Evolutionary conservation across 176 grass and related monocot genomes (phyloP), one percentile per base, ranked within the genome.

Genomic region (Rhipidocladum racemiflorum): DNA sequence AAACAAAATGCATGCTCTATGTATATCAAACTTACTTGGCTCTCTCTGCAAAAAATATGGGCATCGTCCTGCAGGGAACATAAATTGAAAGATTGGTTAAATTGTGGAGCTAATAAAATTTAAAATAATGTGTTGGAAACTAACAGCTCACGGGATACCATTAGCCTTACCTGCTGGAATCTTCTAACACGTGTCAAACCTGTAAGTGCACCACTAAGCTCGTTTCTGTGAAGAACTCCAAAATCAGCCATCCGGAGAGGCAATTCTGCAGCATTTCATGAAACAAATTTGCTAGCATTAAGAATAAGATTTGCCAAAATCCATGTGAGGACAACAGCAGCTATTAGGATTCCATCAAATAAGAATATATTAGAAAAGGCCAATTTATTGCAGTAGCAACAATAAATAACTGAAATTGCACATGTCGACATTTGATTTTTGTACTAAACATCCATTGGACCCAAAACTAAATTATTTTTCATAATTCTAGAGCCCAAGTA

Each of bases 141-240:
- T 29, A 82, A 72, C 23, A 43, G 72, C n/a, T 61, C 23, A 68
- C 12, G 35, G 61, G 40, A 67, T 44, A 84, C 28, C 49, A 87
- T 56, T 68, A 18, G 35, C 44, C 51, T 91, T 93, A 95, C 96
- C 85, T 99, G 96, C 71, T 99, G 93, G 76, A 99, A 99, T 88
- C 96, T 95, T 91, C 96, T 93, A 70, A 99, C 96, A 81, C 96
- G 96, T 65, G 96, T 99, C 80, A 99, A 91, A 76, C 96, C 96
- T 78, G 90, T 93, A 81, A 99, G 96, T 75, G 96, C 96, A 45
- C 96, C 96, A 83, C 96, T 99, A 72, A 95, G 89, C 54, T 99
- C 96, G 7, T 99, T 99, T 65, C 96, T 89, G 40, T 99, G 96
- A 61, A 99, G 89, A 72, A 95, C 96, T 32, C 96, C 96, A 93